Evolutionary conservation across 257 asterid genomes (phyloP), one percentile per base, ranked within the genome.

Genomic region (Ilex asprella): DNA sequence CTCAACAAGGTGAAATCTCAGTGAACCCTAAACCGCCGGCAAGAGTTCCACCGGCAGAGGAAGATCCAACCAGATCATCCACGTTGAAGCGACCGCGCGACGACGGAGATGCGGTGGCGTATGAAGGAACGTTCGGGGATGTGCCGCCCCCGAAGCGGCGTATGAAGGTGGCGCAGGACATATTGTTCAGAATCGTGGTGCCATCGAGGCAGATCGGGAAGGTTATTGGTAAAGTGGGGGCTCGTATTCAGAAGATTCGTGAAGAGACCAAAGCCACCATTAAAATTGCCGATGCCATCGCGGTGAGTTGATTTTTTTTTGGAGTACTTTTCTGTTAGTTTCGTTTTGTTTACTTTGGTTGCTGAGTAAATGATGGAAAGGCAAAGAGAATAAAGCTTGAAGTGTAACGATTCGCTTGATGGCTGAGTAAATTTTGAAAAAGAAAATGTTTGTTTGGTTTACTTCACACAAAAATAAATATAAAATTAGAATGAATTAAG

Each of bases 161-260:
- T 27, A 76, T 76, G 50, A 84, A 73, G 74, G 91, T 83, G 57
- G 58, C 81, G 5, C 75, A 78, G 49, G 99, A 93, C 49, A 76
- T 93, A 44, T 70, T 93, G 29, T 93, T 73, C 75, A 94, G 99
- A 32, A 89, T 93, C 46, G 81, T 93, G 59, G 96, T 93, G 44
- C 99, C 97, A 31, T 82, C 95, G 29, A 76, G 85, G 74, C 99
- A 89, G 86, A 93, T 93, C 62, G 97, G 99, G 70, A 93, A 89
- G 76, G 97, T 93, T 14, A 89, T 93, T 5, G 99, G 99, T 52
- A 84, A 73, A 70, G 91, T 64, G n/a, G 97, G 99, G 4, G 86
- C 80, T 65, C 92, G 97, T 16, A 87, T 93, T 69, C 95, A 87
- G 91, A 84, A 85, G 84, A 86, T 93, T 78, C 91, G 96, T 2